A percentile compares a stretch with the other conserved stretches of the same genome.
phyloP scores from a whole-genome alignment of 345 rosid genomes.

The Eucalyptus rudis region DNA sequence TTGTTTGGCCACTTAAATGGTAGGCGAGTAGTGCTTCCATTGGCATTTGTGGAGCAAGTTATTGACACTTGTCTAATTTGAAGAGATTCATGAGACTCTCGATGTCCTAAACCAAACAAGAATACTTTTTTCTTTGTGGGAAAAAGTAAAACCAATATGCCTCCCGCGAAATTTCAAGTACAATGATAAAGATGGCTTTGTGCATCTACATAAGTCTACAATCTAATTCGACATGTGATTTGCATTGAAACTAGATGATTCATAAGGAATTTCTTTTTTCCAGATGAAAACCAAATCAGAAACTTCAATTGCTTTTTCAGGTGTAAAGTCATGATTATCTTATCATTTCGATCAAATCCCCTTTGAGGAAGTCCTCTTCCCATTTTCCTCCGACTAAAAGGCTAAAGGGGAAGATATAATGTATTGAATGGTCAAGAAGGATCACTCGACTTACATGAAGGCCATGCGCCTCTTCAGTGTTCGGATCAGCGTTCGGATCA shows the following conservation, averaged over 20 bases:
- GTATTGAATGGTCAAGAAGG: neutral
- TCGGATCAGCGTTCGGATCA: neutral
- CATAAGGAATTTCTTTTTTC: neutral
- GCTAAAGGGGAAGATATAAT: neutral
- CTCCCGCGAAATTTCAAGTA: accelerated
- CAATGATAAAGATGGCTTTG: neutral
- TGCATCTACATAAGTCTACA: neutral
- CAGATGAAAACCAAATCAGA: neutral
- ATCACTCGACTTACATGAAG: neutral
- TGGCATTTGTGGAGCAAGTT: neutral
- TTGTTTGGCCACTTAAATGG: accelerated
- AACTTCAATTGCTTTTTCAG: neutral
- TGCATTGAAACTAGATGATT: neutral
- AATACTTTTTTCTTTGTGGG: accelerated
- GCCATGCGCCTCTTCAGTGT: neutral
- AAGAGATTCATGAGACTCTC: neutral
- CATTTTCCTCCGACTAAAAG: neutral
- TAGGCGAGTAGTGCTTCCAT: accelerated
- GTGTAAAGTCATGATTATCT: neutral
- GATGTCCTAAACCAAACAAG: neutral
- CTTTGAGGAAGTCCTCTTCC: neutral
- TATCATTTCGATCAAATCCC: neutral
- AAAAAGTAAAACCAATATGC: neutral
- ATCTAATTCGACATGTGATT: neutral
- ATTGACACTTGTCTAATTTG: neutral